phyloP scores from a whole-genome alignment of 2,329 filamentous ascomycete genomes.

The Trichoderma sp. region DNA sequence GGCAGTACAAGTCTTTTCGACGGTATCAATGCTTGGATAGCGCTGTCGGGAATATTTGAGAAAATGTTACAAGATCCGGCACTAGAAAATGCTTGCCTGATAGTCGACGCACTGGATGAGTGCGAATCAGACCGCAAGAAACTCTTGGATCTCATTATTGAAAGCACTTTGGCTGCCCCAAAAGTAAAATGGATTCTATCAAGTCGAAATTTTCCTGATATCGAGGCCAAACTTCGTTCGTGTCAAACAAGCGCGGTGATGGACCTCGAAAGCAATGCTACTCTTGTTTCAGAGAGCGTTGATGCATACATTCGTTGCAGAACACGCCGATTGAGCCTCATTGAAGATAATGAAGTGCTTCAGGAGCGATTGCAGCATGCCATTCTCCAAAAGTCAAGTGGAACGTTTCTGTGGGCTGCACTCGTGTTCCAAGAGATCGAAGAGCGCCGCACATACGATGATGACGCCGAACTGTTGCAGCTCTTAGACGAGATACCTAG shows the following conservation, averaged over 20 bases:
- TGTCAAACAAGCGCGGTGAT: background rate
- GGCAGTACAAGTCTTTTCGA: background rate
- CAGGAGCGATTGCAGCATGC: background rate
- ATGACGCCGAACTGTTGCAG: background rate
- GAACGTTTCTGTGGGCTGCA: background rate
- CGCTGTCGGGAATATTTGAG: accelerated
- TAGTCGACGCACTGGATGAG: background rate
- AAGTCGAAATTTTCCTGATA: background rate
- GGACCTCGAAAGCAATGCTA: background rate
- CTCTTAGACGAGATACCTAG: background rate
- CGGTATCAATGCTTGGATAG: background rate
- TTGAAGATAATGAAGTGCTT: background rate
- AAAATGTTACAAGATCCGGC: background rate
- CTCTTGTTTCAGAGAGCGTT: background rate
- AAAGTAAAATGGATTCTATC: background rate
- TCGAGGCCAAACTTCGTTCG: background rate
- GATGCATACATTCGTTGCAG: background rate
- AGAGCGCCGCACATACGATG: background rate
- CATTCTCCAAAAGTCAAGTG: background rate
- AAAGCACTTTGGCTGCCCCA: background rate
- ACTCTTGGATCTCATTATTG: background rate
- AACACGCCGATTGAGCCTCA: background rate
- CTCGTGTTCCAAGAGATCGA: background rate
- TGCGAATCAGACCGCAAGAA: background rate
- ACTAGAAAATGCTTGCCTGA: background rate